Base-by-base conservation (phyloP, 306 rosid genomes). In the Citrullus amarus region DNA sequence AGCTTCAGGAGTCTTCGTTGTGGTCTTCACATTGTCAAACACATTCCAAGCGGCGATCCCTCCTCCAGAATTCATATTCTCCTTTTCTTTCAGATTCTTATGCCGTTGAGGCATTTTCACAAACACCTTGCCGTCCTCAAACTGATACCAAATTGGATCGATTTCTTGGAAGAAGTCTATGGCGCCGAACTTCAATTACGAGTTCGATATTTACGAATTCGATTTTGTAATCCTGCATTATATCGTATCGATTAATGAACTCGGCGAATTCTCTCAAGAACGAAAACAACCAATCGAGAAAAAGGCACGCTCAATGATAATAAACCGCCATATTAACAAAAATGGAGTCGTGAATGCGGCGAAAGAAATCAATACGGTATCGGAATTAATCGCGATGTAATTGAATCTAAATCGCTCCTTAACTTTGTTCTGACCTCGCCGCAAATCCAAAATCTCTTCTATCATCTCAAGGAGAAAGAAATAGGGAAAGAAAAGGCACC, bases 1-100 rank as follows among this genome's bases (percentile, higher is more conserved):
- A 6, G 93, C 88, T 78, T 92, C 97, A 25, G 98, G 98, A 46
- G 88, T 82, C 16, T 91, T 85, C 1, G 93, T 91, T 78, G 88
- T 89, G 25, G 85, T 80, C 77, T 87, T 89, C 46, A 90, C 89
- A 67, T 91, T 90, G 80, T 94, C 96, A 43, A 78, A 92, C 2
- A 87, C 93, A 56, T 85, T 90, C 96, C 97, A 92, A 9, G 58
- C 86, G 30, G 69, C 69, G 81, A 72, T 84, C 38, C 78, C 79
- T 83, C 82, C 91, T 32, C 82, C 82, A n/a, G 87, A 87, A 74
- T 79, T 84, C 63, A 58, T 20, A 44, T 9, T 68, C 75, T 68
- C 75, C 54, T 25, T 43, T 69, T 22, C 75, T 69, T 11, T 32
- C 36, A 32, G n/a, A 69, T 12, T 69, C 36, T 9, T 41, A 11